A percentile compares a stretch with the other conserved stretches of the same genome.
Evolutionary conservation across 2,329 filamentous ascomycete genomes (phyloP).

Genomic region (Thermothelomyces thermophilus): DNA sequence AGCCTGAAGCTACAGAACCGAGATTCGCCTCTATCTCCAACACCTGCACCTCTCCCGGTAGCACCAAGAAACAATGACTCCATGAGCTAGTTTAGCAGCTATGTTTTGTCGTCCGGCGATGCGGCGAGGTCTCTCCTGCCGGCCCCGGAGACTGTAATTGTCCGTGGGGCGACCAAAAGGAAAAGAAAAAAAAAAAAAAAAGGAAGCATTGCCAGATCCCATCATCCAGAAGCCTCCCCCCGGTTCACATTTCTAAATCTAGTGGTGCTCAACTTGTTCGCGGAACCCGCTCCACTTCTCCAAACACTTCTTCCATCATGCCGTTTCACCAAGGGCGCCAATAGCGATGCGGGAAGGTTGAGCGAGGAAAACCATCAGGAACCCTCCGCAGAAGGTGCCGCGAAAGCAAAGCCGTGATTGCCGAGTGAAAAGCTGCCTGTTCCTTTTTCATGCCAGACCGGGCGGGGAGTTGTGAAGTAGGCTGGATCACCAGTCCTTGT

Average conservation of each 20-base stretch:
- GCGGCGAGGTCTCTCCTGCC: not conserved
- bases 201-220: not conserved
- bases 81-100: not conserved
- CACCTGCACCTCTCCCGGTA: not conserved
- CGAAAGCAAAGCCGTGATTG: too few relatives aligned
- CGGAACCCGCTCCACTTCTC: not conserved
- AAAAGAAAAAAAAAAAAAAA: too few relatives aligned
- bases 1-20: not conserved
- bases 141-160: not conserved
- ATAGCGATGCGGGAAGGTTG: too few relatives aligned
- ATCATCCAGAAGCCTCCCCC: not conserved
- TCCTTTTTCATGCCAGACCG: not conserved
- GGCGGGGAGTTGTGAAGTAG: not conserved
- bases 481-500: slow-evolving; percentile 74
- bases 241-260: not conserved
- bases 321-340: not conserved
- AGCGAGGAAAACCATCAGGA: too few relatives aligned
- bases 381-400: too few relatives aligned
- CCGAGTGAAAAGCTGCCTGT: not conserved
- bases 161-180: not conserved
- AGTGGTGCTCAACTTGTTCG: not conserved
- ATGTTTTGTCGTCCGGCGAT: not conserved
- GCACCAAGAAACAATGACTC: not conserved
- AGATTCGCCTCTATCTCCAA: not conserved
- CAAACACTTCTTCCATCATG: not conserved